Conservation (phyloP, 768 basidiomycete species). For the Amanita rimosa region DNA sequence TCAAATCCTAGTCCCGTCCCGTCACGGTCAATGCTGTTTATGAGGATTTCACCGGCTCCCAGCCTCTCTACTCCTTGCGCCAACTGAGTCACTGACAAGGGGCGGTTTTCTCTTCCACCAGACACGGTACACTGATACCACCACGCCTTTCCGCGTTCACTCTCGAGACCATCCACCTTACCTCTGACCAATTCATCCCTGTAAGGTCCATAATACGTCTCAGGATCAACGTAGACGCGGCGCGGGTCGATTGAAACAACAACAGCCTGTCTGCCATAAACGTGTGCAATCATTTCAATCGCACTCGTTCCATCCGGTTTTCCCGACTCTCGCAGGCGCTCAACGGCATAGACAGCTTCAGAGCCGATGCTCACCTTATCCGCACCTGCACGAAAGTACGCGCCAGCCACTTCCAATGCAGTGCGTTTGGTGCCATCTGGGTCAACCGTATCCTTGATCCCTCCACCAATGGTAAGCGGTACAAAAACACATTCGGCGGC, state of each 20-base stretch:
- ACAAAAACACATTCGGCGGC: slow-evolving; percentile 89
- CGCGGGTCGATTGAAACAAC: slow-evolving; percentile 96
- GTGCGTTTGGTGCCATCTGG: slow-evolving; percentile 84
- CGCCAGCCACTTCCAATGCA: slow-evolving; percentile 90
- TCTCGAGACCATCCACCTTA: slow-evolving; percentile 30
- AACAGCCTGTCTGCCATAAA: slow-evolving; percentile 93
- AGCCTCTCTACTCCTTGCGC: slow-evolving; percentile 81
- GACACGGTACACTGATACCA: slow-evolving; percentile 99
- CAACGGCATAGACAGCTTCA: slow-evolving; percentile 92
- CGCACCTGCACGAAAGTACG: slow-evolving; percentile 94
- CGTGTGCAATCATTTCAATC: slow-evolving; percentile 84
- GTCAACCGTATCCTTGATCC: slow-evolving; percentile 92
- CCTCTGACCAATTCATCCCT: slow-evolving; percentile 48
- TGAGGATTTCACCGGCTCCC: slow-evolving; percentile 89
- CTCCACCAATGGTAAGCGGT: slow-evolving; percentile 97
- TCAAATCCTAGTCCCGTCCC: slow-evolving; percentile 92
- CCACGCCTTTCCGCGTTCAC: slow-evolving; percentile 72
- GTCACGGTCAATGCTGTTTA: slow-evolving; percentile 96
- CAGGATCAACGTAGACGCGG: slow-evolving; percentile 64
- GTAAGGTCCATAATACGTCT: slow-evolving; percentile 60
- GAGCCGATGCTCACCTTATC: slow-evolving; percentile 98
- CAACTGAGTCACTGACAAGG: slow-evolving; percentile 85
- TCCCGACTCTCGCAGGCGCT: slow-evolving; percentile 50
- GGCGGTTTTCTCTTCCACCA: slow-evolving; percentile 78
- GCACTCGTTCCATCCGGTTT: slow-evolving; percentile 65